Base-by-base conservation (phyloP, 139 green algal species). In the Chlamydomonas sp. region DNA sequence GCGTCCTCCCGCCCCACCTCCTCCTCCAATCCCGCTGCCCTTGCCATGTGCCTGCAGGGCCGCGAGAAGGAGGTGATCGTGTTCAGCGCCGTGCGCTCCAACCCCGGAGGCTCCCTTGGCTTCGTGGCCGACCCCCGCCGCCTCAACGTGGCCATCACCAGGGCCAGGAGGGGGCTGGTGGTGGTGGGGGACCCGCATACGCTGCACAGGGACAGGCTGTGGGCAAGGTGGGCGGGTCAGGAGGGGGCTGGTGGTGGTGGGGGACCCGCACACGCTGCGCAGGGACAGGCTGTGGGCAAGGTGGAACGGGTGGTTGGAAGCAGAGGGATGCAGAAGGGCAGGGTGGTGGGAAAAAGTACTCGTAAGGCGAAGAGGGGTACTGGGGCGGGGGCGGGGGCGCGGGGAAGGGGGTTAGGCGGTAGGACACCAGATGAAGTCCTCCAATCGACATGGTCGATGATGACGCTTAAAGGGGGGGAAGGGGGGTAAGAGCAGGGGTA, bases 71-170 rank as follows among this genome's bases (percentile, higher is more conserved):
- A 99, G 89, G 91, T 97, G 0, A 94, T 99, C 16, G 83, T 99
- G 2, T 95, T 99, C 81, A 96, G 87, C 49, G 94, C 96, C 2
- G 97, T 99, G 61, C 93, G 98, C 17, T 95, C 92, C 88, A 99
- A 98, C 85, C 1, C 64, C 0, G 8, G 63, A 8, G 89, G 93
- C 3, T 82, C 61, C 0, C 81, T 99, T 3, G 97, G 97, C 16
- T 99, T 99, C 88, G 87, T 99, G 10, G 76, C 89, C 0, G 97
- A 99, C 90, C 68, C 85, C 14, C 91, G 97, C 9, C 94, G 97
- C 60, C 88, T 99, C 17, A 99, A 99, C 77, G 97, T 99, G 73
- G 96, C 97, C 60, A 91, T 99, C 88, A 99, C 97, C 0, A 87
- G 96, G 2, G 93, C 96, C 4, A 88, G 91, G 63, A 90, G 95